phyloP scores from a whole-genome alignment of 768 basidiomycete species.

The Lactarius akahatsu region DNA sequence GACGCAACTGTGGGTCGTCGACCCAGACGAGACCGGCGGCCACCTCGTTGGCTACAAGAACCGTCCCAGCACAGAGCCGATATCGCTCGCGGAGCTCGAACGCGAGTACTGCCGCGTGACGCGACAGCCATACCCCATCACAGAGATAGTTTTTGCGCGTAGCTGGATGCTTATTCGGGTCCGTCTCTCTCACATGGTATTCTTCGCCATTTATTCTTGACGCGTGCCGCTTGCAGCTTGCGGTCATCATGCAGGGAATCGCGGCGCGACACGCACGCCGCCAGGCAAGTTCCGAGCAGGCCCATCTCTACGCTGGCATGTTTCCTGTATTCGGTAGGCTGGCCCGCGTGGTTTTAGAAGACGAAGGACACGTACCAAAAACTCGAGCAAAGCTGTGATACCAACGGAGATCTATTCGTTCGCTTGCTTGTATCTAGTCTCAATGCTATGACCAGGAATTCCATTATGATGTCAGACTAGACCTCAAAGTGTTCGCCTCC shows the following conservation, averaged over 20 bases:
- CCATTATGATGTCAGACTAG: too few relatives aligned
- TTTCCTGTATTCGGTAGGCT: slow-evolving; percentile 66
- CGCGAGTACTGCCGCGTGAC: slow-evolving; percentile 74
- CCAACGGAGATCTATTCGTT: neutral
- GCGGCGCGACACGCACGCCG: slow-evolving; percentile 81
- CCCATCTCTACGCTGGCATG: slow-evolving; percentile 43
- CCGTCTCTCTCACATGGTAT: slow-evolving; percentile 31
- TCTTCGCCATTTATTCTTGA: slow-evolving; percentile 14
- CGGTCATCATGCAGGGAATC: slow-evolving; percentile 87
- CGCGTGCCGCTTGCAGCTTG: slow-evolving; percentile 45
- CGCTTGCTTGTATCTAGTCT: too few relatives aligned
- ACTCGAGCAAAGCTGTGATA: slow-evolving; percentile 34
- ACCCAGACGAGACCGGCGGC: slow-evolving; percentile 41
- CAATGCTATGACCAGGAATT: too few relatives aligned
- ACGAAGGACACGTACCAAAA: slow-evolving; percentile 42
- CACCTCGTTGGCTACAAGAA: slow-evolving; percentile 54
- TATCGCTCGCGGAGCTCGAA: slow-evolving; percentile 71
- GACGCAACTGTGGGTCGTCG: slow-evolving; percentile 78
- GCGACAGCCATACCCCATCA: slow-evolving; percentile 68
- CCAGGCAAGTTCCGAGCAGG: slow-evolving; percentile 86
- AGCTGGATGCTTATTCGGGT: slow-evolving; percentile 88
- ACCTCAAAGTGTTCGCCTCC: neutral
- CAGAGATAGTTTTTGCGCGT: slow-evolving; percentile 73
- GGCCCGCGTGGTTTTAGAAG: slow-evolving; percentile 59
- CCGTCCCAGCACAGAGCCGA: slow-evolving; percentile 52